Evolutionary conservation across 1,284 basidiomycete genomes (phyloP).

Genomic region (Abortiporus biennis): DNA sequence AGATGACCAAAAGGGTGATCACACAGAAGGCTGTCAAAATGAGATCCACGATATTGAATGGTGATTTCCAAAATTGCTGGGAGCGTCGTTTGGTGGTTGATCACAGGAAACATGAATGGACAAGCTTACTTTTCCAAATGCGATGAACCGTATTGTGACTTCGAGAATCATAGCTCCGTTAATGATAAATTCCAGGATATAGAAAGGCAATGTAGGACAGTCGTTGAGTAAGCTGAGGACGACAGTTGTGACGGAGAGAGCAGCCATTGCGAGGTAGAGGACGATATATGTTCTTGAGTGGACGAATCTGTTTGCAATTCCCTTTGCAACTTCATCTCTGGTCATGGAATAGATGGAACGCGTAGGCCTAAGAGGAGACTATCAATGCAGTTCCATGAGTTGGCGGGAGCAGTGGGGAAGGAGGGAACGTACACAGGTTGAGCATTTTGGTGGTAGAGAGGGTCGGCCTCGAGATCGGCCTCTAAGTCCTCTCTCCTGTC

Average conservation of each 20-base stretch:
- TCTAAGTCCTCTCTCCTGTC: slow-evolving; percentile 28
- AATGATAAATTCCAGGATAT: slow-evolving; percentile 86
- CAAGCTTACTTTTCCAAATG: slow-evolving; percentile 72
- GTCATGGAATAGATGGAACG: slow-evolving; percentile 80
- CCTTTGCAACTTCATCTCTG: slow-evolving; percentile 70
- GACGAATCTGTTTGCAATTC: slow-evolving; percentile 81
- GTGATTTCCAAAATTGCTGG: slow-evolving; percentile 94
- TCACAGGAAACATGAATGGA: background rate
- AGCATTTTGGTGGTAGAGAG: slow-evolving; percentile 17
- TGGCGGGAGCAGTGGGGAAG: slow-evolving; percentile 13
- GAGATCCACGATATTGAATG: slow-evolving; percentile 85
- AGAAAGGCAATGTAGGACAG: slow-evolving; percentile 79
- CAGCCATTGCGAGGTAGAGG: slow-evolving; percentile 88
- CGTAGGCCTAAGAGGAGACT: slow-evolving; percentile 41
- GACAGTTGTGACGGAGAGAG: slow-evolving; percentile 84
- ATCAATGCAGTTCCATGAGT: slow-evolving; percentile 23
- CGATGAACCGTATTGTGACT: slow-evolving; percentile 83
- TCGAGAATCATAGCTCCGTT: slow-evolving; percentile 91
- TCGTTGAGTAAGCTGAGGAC: slow-evolving; percentile 79
- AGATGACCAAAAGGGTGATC: slow-evolving; percentile 80
- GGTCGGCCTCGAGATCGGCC: slow-evolving; percentile 25
- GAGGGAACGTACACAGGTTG: slow-evolving; percentile 22
- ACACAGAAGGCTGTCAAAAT: slow-evolving; percentile 82
- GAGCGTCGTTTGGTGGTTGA: background rate
- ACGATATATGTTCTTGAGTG: slow-evolving; percentile 78